These are phyloP conservation scores for Colletotrichum sp. DNA, from an alignment of 2,329 filamentous ascomycete genomes.

Conservation along the genomic window DNA sequence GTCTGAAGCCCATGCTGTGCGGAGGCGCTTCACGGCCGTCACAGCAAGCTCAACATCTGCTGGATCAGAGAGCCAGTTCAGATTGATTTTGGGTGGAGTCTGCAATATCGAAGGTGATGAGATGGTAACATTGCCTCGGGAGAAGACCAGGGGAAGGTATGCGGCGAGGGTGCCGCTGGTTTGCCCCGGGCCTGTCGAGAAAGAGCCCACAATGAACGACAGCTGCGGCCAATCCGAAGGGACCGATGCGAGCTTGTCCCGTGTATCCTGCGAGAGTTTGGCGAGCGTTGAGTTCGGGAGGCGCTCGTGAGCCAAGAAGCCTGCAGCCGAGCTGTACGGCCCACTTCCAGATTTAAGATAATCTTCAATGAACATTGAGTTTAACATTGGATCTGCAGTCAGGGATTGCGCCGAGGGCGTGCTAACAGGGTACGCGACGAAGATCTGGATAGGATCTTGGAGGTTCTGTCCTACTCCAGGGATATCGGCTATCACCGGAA, in stretches of 20 bases:
- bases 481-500: slow-evolving; percentile 53
- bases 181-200: not conserved
- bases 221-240: slow-evolving; percentile 16
- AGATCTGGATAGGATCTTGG: slow-evolving; percentile 73
- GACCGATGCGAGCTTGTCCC: not conserved
- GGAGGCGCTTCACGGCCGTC: slow-evolving; percentile 44
- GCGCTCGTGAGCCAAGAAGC: slow-evolving; percentile 12
- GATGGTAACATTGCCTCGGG: slow-evolving; percentile 50
- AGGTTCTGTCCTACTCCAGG: slow-evolving; percentile 84
- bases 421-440: slow-evolving; percentile 8
- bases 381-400: not conserved
- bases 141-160: slow-evolving; percentile 32
- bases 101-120: slow-evolving; percentile 35
- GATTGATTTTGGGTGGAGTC: slow-evolving; percentile 45
- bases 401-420: slow-evolving; percentile 6
- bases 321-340: slow-evolving; percentile 16
- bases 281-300: slow-evolving; percentile 7
- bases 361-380: not conserved
- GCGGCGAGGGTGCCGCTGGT: slow-evolving; percentile 37
- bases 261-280: not conserved
- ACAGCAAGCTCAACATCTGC: slow-evolving; percentile 50
- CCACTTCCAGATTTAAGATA: slow-evolving; percentile 1
- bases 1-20: slow-evolving; percentile 36
- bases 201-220: not conserved
- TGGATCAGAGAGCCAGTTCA: slow-evolving; percentile 48